Base-by-base conservation (phyloP, 179 eudicot genomes). In the Silene coronaria region DNA sequence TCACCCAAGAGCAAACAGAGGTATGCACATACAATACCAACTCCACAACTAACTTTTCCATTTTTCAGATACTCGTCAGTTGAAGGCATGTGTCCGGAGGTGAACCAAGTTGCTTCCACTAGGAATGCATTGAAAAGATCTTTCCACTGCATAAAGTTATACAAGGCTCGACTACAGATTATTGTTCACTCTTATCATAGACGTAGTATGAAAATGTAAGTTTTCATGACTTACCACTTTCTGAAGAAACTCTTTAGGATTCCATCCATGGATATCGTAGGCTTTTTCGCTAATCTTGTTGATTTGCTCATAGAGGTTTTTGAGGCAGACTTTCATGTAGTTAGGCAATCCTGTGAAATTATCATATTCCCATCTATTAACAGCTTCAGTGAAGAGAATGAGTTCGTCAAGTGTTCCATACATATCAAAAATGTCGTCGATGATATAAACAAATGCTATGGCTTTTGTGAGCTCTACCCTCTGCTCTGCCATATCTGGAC, bases 381-480 rank as follows among this genome's bases (percentile, higher is more conserved):
- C 82, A 23, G 87, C 88, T 76, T 87, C 76, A 3, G 91, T 85
- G 77, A 91, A 87, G 76, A 86, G 84, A 17, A 60, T 78, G 59
- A 91, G 85, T 48, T 91, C 86, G 14, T 88, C 83, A 0, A 80
- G 70, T 6, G 87, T 84, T 28, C 91, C 96, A 70, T 86, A 82
- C 1, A 88, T 62, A 83, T 91, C 91, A 78, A 82, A 89, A 42
- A 91, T 82, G 65, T 91, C 91, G 70, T 91, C 96, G 5, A 89
- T 86, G 1, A 91, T 23, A 70, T 88, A 87, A n/a, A 88, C 64
- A 6, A 91, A 81, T 9, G 91, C 76, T 27, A 87, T 79, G 3
- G 81, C 22, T 77, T 89, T 91, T 4, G 94, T 84, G 28, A 87
- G 87, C 12, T 87, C 88, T 3, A 86, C 62, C 57, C 95, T 86